Conservation (phyloP, 169 alveolate genomes). For the Plasmodium chabaudi region DNA sequence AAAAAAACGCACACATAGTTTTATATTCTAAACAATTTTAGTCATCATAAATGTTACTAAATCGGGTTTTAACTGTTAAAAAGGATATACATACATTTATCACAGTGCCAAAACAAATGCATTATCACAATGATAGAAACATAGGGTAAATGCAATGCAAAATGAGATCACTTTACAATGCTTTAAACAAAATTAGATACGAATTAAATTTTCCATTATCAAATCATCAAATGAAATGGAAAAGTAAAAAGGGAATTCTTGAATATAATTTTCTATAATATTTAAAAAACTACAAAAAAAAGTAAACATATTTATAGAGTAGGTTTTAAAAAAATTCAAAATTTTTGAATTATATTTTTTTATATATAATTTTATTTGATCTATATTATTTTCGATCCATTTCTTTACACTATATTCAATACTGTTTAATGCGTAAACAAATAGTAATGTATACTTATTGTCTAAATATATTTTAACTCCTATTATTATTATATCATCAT, state of each 20-base stretch:
- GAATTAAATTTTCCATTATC: no score
- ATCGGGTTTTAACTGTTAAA: no score
- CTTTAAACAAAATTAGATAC: background rate
- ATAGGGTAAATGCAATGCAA: no score
- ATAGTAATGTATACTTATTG: conserved; percentile 16
- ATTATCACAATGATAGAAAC: no score
- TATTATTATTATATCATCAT: conserved; percentile 30
- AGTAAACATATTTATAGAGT: conserved; percentile 25
- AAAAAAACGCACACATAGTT: no score
- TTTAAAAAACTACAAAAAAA: conserved; percentile 21
- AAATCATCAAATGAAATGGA: conserved; percentile 33
- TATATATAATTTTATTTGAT: conserved; percentile 13
- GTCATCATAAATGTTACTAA: no score
- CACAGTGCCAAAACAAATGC: no score
- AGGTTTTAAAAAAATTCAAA: conserved; percentile 13
- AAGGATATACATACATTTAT: no score
- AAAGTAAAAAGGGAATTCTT: conserved; percentile 52
- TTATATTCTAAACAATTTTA: no score
- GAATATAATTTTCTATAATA: conserved; percentile 32
- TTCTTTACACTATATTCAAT: conserved; percentile 22
- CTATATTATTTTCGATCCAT: conserved; percentile 27
- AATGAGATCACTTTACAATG: no score
- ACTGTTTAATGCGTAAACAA: conserved; percentile 53
- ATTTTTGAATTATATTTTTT: background rate
- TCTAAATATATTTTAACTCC: conserved; percentile 24